Evolutionary conservation across 192 early-diverging fungal species (phyloP).

Genomic region (Backusella australiensis): DNA sequence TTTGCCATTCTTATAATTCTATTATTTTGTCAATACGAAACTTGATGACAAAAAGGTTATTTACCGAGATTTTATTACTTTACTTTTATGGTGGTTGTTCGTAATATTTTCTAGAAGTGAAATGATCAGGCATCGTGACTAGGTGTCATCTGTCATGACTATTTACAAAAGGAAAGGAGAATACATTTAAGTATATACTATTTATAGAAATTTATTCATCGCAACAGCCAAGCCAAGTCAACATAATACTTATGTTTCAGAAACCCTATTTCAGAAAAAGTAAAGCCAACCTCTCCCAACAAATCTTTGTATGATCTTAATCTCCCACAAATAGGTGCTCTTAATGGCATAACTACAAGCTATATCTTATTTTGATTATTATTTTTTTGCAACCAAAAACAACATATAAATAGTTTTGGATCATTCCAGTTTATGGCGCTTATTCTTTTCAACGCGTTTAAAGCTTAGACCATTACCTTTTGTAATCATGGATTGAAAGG

Average conservation of each 20-base stretch:
- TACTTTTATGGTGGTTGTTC: not conserved
- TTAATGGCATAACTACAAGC: not conserved
- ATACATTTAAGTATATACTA: too few relatives aligned
- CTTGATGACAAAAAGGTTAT: too few relatives aligned
- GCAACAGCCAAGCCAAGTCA: too few relatives aligned
- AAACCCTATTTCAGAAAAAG: too few relatives aligned
- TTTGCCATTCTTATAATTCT: not conserved
- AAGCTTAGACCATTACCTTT: not conserved
- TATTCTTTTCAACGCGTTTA: not conserved
- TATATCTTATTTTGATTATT: not conserved
- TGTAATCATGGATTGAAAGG: not conserved
- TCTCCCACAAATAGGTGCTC: not conserved
- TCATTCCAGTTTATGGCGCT: not conserved
- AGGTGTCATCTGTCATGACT: not conserved
- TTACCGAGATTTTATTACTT: too few relatives aligned
- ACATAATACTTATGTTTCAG: too few relatives aligned
- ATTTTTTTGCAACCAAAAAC: not conserved
- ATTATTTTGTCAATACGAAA: not conserved
- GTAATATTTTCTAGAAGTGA: not conserved
- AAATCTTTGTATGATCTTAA: not conserved
- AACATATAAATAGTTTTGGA: not conserved
- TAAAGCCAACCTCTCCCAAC: too few relatives aligned
- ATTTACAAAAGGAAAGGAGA: too few relatives aligned
- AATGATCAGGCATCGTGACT: not conserved
- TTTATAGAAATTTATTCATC: too few relatives aligned